phyloP scores from a whole-genome alignment of 139 green algal genomes.

The Tetradesmus lagerheimii region DNA sequence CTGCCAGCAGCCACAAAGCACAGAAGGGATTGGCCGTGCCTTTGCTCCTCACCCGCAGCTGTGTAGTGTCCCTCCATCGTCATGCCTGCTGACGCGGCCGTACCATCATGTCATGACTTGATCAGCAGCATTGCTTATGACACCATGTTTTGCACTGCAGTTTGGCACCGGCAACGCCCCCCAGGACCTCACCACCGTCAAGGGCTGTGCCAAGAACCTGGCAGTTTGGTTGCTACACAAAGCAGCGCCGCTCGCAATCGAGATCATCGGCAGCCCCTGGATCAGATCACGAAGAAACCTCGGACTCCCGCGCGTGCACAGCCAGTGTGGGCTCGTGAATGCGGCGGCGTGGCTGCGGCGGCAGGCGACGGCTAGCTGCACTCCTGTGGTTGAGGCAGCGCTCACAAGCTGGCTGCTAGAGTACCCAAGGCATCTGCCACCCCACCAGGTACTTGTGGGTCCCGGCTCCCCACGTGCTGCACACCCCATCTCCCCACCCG shows the following conservation, averaged over 20 bases:
- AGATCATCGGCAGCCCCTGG: not conserved
- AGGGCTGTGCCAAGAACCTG: slow-evolving; percentile 10
- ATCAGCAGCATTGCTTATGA: not conserved
- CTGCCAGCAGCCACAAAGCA: too few relatives aligned
- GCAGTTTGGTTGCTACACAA: not conserved
- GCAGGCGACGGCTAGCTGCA: not conserved
- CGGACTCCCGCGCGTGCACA: not conserved
- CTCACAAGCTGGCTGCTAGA: slow-evolving; percentile 31
- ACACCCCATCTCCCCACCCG: not conserved
- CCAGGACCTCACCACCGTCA: not conserved
- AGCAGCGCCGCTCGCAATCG: not conserved
- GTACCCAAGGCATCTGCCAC: not conserved
- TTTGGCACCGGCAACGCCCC: not conserved
- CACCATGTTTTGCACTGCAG: not conserved
- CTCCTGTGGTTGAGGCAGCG: not conserved
- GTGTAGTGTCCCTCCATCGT: too few relatives aligned
- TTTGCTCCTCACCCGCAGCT: too few relatives aligned
- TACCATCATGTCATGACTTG: too few relatives aligned
- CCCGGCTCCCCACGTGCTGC: not conserved
- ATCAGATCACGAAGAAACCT: not conserved
- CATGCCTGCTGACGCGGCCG: too few relatives aligned
- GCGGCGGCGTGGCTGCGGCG: not conserved
- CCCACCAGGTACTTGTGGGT: slow-evolving; percentile 27
- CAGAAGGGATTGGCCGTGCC: too few relatives aligned
- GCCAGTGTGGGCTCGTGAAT: not conserved